Evolutionary conservation across 2,329 filamentous ascomycete genomes (phyloP).

Genomic region (Herpotrichia juniperi): DNA sequence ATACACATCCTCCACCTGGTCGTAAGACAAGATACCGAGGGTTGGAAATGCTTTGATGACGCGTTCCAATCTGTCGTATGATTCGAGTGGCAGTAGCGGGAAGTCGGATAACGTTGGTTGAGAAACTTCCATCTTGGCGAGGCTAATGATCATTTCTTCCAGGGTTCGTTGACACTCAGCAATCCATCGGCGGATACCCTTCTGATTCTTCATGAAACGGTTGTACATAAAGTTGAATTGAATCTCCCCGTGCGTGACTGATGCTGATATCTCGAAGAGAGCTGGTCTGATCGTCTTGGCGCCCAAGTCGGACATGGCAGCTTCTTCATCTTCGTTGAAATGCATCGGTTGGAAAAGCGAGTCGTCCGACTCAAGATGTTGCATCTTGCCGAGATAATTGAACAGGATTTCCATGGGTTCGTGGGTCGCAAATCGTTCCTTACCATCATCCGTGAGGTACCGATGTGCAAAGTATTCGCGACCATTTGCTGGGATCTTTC

Average conservation of each 20-base stretch:
- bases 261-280: slow-evolving; percentile 40
- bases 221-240: slow-evolving; percentile 43
- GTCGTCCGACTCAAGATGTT: slow-evolving; percentile 55
- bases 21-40: slow-evolving; percentile 25
- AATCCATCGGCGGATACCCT: slow-evolving; percentile 41
- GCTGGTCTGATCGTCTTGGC: slow-evolving; percentile 31
- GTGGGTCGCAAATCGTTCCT: slow-evolving; percentile 41
- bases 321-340: slow-evolving; percentile 32
- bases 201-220: slow-evolving; percentile 37
- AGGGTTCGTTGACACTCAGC: slow-evolving; percentile 38
- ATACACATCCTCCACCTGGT: slow-evolving; percentile 40
- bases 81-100: slow-evolving; percentile 37
- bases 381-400: slow-evolving; percentile 59
- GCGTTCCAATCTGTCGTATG: slow-evolving; percentile 35
- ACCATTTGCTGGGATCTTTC: slow-evolving; percentile 53
- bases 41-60: slow-evolving; percentile 33
- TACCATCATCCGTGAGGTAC: slow-evolving; percentile 36
- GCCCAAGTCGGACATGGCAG: slow-evolving; percentile 34
- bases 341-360: slow-evolving; percentile 51
- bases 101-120: slow-evolving; percentile 41
- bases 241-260: slow-evolving; percentile 26
- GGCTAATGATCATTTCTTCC: slow-evolving; percentile 31
- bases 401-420: slow-evolving; percentile 65
- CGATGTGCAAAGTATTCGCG: slow-evolving; percentile 55
- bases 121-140: slow-evolving; percentile 26